Evolutionary conservation across 768 basidiomycete species (phyloP).

Genomic region (Postia placenta): DNA sequence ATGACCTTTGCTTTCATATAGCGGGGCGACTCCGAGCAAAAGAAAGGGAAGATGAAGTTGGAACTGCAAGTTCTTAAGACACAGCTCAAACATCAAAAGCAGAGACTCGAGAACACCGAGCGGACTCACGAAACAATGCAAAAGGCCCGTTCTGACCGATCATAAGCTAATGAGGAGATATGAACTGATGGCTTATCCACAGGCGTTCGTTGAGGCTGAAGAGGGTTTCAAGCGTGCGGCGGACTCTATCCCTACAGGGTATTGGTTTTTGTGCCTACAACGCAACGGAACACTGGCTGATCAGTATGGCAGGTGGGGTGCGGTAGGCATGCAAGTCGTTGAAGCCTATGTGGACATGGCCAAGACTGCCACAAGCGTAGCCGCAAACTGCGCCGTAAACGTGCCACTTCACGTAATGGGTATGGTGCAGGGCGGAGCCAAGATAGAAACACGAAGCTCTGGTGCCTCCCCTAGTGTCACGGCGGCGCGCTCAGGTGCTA

Average conservation of each 20-base stretch:
- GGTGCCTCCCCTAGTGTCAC: too few species aligned
- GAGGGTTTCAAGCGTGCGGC: conserved; percentile 2
- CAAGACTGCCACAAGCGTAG: too few species aligned
- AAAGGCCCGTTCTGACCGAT: not conserved
- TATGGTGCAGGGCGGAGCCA: too few species aligned
- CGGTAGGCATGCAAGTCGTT: too few species aligned
- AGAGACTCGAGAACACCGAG: not conserved
- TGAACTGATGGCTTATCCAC: too few species aligned
- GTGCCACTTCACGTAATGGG: too few species aligned
- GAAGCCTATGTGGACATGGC: too few species aligned
- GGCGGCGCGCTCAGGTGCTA: too few species aligned
- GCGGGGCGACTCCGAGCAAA: not conserved
- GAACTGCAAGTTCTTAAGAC: not conserved
- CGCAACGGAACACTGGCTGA: too few species aligned
- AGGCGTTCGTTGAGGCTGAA: conserved; percentile 4
- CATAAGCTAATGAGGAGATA: not conserved
- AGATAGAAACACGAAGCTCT: too few species aligned
- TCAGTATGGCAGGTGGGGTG: too few species aligned
- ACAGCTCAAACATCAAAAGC: not conserved
- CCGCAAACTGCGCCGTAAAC: too few species aligned
- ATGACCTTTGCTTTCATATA: not conserved
- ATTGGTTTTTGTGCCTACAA: not conserved
- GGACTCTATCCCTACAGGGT: conserved; percentile 1
- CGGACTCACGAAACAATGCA: not conserved
- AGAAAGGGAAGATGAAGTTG: conserved; percentile 1